Percentiles rank a stretch among this genome's conserved stretches.
These are phyloP conservation scores for Ceratocystis lukuohia DNA, from an alignment of 2,329 filamentous ascomycete genomes.

Conservation along the genomic window DNA sequence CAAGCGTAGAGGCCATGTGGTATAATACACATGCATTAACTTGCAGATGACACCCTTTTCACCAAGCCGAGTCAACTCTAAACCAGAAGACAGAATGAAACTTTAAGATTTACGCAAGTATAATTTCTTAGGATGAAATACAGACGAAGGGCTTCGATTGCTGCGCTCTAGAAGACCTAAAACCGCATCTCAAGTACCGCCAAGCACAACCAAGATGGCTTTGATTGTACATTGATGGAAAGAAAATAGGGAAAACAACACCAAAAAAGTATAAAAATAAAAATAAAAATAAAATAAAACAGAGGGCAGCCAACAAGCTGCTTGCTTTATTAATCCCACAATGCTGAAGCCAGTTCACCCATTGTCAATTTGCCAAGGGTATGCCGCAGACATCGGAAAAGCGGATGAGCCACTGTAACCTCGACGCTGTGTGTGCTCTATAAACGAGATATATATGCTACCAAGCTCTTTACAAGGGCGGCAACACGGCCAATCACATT, in stretches of 20 bases:
- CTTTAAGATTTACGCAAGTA: background rate
- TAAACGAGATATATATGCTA: background rate
- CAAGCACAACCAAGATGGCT: background rate
- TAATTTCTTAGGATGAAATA: background rate
- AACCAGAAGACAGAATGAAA: background rate
- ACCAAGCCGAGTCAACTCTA: background rate
- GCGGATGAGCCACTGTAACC: background rate
- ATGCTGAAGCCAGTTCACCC: background rate
- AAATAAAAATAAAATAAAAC: too few species aligned
- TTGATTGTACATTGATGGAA: background rate
- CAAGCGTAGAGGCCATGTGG: background rate
- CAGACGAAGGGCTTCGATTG: background rate
- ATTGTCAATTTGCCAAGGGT: background rate
- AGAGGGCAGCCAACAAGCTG: background rate
- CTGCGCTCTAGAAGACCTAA: background rate
- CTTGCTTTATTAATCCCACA: background rate
- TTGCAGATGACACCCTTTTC: background rate
- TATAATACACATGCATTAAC: slow-evolving; percentile 3
- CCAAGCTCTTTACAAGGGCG: background rate
- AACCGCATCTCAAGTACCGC: background rate
- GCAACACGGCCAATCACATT: background rate
- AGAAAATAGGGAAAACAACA: too few species aligned
- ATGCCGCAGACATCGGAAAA: background rate
- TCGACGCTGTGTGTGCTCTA: background rate
- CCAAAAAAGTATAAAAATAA: too few species aligned